Base-by-base conservation (phyloP, 192 early-diverging fungal genomes). In the Pilobolus umbonatus region DNA sequence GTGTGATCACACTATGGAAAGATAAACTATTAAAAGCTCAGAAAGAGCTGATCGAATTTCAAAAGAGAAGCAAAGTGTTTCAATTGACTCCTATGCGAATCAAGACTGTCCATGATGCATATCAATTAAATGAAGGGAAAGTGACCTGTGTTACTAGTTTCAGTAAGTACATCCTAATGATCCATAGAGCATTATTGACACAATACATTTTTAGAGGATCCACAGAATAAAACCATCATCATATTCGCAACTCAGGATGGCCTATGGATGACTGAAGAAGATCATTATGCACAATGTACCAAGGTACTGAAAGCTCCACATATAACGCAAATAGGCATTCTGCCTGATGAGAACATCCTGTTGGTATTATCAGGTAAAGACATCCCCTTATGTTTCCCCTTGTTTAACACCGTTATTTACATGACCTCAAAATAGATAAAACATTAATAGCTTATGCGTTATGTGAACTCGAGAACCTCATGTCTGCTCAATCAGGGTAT, bases 211-310 rank as follows among this genome's bases (percentile, higher is more conserved):
- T 9, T 42, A 70, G 68, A 26, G 22, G 57, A 47, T 5, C 34
- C 50, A 14, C 31, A 55, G 22, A 74, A 77, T 55, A 72, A 76
- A 44, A 74, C 74, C 6, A 68, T 83, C 45, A 74, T 95, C 35
- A 76, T 89, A 10, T 61, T 95, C 25, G 94, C 88, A 22, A 91
- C 94, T 1, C 87, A 94, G 46, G 68, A 75, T 28, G 95, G 95
- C 10, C 62, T 98, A 29, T 98, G 83, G 62, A 47, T 57, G 15
- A 53, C 47, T 6, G 53, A 21, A 14, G 50, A 45, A 51, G 62
- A 48, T 19, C 15, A 49, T 25, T 69, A 67, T 47, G 24, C 15
- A 30, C n/a, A 24, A 25, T 71, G 76, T 57, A 73, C 78, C 50
- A 81, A 78, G 15, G 63, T 84, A 21, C 65, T 81, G 44, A 72